A percentile compares a stretch with the other conserved stretches of the same genome.
Evolutionary conservation across 1,284 basidiomycete species (phyloP).

Genomic region (Puccinia brachypodii): DNA sequence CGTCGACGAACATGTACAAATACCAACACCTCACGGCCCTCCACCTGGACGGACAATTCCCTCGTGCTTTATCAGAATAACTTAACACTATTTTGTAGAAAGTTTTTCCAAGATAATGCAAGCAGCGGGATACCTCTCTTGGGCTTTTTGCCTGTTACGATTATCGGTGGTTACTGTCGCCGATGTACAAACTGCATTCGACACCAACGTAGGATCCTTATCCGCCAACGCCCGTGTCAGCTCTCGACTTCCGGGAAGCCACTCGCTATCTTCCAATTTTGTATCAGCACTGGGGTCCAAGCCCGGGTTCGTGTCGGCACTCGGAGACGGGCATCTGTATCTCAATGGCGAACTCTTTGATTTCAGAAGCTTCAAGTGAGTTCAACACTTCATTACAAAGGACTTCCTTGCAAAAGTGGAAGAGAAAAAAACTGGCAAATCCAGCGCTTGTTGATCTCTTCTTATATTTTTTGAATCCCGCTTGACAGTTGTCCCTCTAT

Average conservation of each 20-base stretch:
- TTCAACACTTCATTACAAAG: not conserved
- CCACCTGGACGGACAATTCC: not conserved
- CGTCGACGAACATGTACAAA: not conserved
- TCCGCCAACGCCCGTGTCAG: not conserved
- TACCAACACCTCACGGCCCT: not conserved
- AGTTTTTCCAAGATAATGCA: not conserved
- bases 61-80: not conserved
- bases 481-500: constrained; percentile 15
- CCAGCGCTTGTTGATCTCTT: not conserved
- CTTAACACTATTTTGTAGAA: not conserved
- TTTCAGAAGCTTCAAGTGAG: constrained; percentile 45
- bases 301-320: constrained; percentile 31
- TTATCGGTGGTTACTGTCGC: not conserved
- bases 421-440: not conserved
- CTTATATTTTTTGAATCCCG: not conserved
- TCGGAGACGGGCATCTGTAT: constrained; percentile 39
- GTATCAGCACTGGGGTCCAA: not conserved
- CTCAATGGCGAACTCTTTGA: constrained; percentile 35
- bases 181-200: not conserved
- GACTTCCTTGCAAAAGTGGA: not conserved
- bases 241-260: not conserved
- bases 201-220: not conserved
- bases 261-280: not conserved
- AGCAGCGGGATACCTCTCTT: not conserved
- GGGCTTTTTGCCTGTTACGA: not conserved